These are phyloP conservation scores for Crithidia fasciculata DNA, from an alignment of 208 protist species.

Conservation along the genomic window DNA sequence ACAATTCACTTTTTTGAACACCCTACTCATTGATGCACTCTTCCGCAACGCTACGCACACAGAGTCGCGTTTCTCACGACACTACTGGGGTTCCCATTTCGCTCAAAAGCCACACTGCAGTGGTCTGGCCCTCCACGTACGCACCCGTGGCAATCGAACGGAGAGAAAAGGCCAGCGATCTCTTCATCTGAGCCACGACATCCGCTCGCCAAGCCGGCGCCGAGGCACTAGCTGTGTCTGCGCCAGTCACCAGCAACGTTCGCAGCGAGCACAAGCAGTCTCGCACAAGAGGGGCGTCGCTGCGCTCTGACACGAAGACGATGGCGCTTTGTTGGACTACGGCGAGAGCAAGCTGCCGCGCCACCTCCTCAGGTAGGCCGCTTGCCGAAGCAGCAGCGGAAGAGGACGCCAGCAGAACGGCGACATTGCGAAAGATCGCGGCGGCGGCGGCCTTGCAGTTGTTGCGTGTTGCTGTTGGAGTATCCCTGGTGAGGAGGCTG, in stretches of 20 bases:
- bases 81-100: conserved; percentile 4
- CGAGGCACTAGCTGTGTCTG: background rate
- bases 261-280: conserved; percentile 25
- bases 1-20: no score
- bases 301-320: conserved; percentile 25
- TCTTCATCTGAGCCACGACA: conserved; percentile 14
- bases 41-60: no score
- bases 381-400: background rate
- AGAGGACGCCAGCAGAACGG: conserved; percentile 11
- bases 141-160: conserved; percentile 32
- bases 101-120: conserved; percentile 26
- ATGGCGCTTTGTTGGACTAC: conserved; percentile 31
- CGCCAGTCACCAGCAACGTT: conserved; percentile 5
- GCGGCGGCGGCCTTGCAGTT: conserved; percentile 23
- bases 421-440: conserved; percentile 28
- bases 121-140: conserved; percentile 29
- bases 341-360: conserved; percentile 15
- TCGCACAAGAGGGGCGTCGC: conserved; percentile 20
- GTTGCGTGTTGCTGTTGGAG: conserved; percentile 6
- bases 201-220: conserved; percentile 13
- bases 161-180: conserved; percentile 24
- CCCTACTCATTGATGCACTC: no score
- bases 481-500: conserved; percentile 20
- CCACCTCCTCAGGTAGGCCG: background rate
- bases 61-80: background rate